Evolutionary conservation across 345 rosid species (phyloP), one percentile per base, ranked within the genome.

Genomic region (Laguncularia racemosa): DNA sequence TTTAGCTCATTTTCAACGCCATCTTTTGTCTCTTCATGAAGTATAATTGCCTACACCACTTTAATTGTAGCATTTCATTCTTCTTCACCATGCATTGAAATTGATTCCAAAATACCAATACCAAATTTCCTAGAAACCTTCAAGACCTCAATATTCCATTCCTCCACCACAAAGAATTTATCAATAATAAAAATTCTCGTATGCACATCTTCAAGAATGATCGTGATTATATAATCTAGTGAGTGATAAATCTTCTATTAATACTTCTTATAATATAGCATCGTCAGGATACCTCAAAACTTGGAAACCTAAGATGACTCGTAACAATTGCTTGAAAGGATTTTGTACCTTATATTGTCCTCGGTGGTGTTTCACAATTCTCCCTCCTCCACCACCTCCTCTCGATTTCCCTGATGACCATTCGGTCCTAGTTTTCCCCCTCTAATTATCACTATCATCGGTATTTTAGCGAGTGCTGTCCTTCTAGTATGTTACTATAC

Each of bases 401-500:
- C 43, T 53, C 40, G 28, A 61, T 0, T 64, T 73, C 59, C 63
- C 77, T 16, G 69, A 72, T 57, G 78, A 75, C 40, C 48, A 61
- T 65, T 95, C n/a, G 56, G 67, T 68, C 67, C 86, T 2, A 84
- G 43, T 52, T 77, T 85, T 53, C 84, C 99, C 50, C 99, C 99
- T 65, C 86, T 89, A 43, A 79, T 85, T 46, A 87, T 89, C 4
- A 83, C 97, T 18, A 76, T 93, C 26, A 79, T 89, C 45, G 95
- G 88, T 38, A 74, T 89, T 52, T 63, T 93, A 44, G 88, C 81
- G 23, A 83, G 88, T 61, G 91, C 83, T 55, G 81, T 93, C 75
- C 96, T 93, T 71, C 76, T 89, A 8, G 83, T 85, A 33, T 67
- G 76, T 64, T 93, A 89, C 80, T 89, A 84, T 57, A 76, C 81